These are phyloP conservation scores for Neocatenulostroma microsporum DNA, from an alignment of 2,329 filamentous ascomycete genomes.

Conservation along the genomic window DNA sequence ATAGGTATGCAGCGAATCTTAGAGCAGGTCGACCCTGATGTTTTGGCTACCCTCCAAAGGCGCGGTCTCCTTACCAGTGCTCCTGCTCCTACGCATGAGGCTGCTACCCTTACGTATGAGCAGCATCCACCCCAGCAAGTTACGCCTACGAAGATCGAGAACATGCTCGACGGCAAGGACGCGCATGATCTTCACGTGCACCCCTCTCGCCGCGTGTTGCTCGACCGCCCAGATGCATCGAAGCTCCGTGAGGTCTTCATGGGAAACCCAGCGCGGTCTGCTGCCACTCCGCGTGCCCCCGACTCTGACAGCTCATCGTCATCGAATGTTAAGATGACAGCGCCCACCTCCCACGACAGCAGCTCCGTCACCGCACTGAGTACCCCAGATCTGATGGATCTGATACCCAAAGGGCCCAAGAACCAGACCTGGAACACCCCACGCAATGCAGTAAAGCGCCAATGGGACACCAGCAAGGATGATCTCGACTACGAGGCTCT, in stretches of 20 bases:
- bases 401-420: not conserved
- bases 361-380: not conserved
- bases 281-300: too few relatives aligned
- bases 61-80: too few relatives aligned
- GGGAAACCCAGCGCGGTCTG: not conserved
- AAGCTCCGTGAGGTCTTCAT: not conserved
- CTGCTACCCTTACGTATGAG: too few relatives aligned
- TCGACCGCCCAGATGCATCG: not conserved
- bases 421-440: conserved; percentile 1
- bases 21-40: too few relatives aligned
- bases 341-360: not conserved
- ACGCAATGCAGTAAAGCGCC: conserved; percentile 10
- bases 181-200: not conserved
- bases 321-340: too few relatives aligned
- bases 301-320: not conserved
- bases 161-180: not conserved
- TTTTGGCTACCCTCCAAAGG: too few relatives aligned
- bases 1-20: too few relatives aligned
- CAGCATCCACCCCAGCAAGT: too few relatives aligned
- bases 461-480: conserved; percentile 10
- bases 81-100: too few relatives aligned
- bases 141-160: too few relatives aligned
- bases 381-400: not conserved
- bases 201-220: conserved; percentile 1
- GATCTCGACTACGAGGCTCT: conserved; percentile 12